Evolutionary conservation across 1,139 yeast genomes (phyloP), one percentile per base, ranked within the genome.

Genomic region (Kluyveromyces marxianus): DNA sequence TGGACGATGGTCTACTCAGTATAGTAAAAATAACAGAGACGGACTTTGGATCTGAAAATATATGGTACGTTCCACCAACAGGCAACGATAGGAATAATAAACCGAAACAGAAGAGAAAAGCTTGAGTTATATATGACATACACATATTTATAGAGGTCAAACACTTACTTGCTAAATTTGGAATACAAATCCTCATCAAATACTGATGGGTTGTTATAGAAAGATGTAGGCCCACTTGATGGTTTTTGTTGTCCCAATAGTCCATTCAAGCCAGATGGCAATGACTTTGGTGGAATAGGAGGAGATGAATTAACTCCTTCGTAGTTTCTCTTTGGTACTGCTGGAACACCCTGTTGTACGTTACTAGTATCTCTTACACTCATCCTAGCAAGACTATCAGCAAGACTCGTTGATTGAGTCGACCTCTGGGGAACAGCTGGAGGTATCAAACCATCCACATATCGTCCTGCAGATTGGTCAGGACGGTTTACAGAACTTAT

Each of bases 1-100:
- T 85, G 2, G 90, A 84, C 58, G 73, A 78, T 52, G 95, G 96
- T 0, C 70, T 84, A 3, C 74, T 86, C 4, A 84, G 81, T 55
- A 85, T 86, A 57, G 70, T 81, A 25, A 75, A 72, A 37, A 59
- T 86, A 3, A 66, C 78, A 1, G 84, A 80, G 51, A 76, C 81
- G 1, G 78, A 77, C 46, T 85, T 86, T 58, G 71, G 73, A 0
- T 60, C 70, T 27, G 70, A 69, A 41, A 54, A 62, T 40, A 62
- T 65, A 21, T 66, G 68, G 68, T 58, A 55, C 56, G 51, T 52
- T 25, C 52, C 52, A 4, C 38, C 47, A 29, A 21, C 44, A 7
- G 29, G 25, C 10, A 3, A 4, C 7, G 8, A n/a, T 21, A 6
- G 21, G 4, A 7, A 21, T 7, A 4, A 14, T 5, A 33, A 7